phyloP scores from a whole-genome alignment of 2,329 filamentous ascomycete species.

The Fusarium sp. region DNA sequence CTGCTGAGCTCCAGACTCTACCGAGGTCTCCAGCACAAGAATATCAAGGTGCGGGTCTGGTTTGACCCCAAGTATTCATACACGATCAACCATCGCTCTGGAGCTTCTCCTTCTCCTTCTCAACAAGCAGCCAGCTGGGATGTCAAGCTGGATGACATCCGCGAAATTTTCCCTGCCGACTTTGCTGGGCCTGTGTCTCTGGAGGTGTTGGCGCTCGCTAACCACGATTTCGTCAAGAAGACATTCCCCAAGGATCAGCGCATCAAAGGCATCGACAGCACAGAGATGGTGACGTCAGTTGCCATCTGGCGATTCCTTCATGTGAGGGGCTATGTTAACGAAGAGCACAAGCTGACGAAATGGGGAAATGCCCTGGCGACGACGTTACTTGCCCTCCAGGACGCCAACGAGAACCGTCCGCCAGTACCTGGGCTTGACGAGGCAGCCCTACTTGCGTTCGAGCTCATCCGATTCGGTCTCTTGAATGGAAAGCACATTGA shows the following conservation, averaged over 20 bases:
- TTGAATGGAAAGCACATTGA: slow-evolving; percentile 76
- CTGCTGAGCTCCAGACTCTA: slow-evolving; percentile 84
- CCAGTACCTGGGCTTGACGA: slow-evolving; percentile 73
- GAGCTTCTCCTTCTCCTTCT: slow-evolving; percentile 60
- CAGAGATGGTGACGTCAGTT: slow-evolving; percentile 77
- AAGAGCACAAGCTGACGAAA: slow-evolving; percentile 80
- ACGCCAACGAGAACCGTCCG: slow-evolving; percentile 59
- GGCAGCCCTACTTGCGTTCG: slow-evolving; percentile 83
- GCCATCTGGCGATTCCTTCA: slow-evolving; percentile 91
- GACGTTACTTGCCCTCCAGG: slow-evolving; percentile 72
- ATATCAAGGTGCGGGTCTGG: slow-evolving; percentile 85
- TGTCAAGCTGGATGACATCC: slow-evolving; percentile 70
- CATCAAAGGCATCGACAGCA: slow-evolving; percentile 71
- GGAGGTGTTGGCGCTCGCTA: slow-evolving; percentile 76
- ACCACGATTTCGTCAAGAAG: slow-evolving; percentile 75
- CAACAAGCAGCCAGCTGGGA: slow-evolving; percentile 73
- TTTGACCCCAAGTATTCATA: slow-evolving; percentile 78
- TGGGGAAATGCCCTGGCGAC: slow-evolving; percentile 86
- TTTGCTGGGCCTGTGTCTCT: slow-evolving; percentile 59
- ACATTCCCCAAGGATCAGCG: slow-evolving; percentile 71
- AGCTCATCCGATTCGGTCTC: slow-evolving; percentile 83
- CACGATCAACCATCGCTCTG: slow-evolving; percentile 71
- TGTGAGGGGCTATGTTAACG: slow-evolving; percentile 85
- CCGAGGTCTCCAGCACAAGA: slow-evolving; percentile 84
- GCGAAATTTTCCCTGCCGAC: slow-evolving; percentile 59